Evolutionary conservation across 305 asterid species (phyloP).

Genomic region (Lippia alba): DNA sequence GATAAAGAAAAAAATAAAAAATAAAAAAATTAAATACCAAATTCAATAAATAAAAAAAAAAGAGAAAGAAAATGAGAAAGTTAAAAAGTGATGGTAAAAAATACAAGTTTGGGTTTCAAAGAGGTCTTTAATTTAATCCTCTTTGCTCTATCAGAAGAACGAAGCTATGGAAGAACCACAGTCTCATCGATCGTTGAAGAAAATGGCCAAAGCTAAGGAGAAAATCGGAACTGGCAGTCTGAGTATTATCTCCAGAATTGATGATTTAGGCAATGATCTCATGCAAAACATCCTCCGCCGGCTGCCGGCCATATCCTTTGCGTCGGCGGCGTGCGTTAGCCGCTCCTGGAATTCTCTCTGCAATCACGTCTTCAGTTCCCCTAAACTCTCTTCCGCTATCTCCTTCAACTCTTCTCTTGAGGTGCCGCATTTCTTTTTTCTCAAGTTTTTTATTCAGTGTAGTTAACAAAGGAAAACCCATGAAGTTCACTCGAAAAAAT

Average conservation of each 20-base stretch:
- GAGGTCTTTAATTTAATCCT: too few species aligned
- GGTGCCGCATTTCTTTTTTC: slow-evolving; percentile 35
- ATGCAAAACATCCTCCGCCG: slow-evolving; percentile 59
- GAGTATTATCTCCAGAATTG: slow-evolving; percentile 38
- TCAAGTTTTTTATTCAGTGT: background rate
- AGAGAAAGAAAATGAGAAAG: too few species aligned
- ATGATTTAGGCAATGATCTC: slow-evolving; percentile 68
- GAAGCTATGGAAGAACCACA: slow-evolving; percentile 39
- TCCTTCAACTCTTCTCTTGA: slow-evolving; percentile 62
- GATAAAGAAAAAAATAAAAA: too few species aligned
- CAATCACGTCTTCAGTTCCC: slow-evolving; percentile 61
- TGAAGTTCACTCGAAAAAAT: slow-evolving; percentile 8
- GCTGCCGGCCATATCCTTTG: slow-evolving; percentile 70
- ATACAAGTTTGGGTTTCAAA: too few species aligned
- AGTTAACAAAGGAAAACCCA: slow-evolving; percentile 2
- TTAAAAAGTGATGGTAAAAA: too few species aligned
- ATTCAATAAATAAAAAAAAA: too few species aligned
- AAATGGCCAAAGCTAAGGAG: slow-evolving; percentile 36
- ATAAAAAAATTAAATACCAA: too few species aligned
- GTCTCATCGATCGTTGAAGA: slow-evolving; percentile 37
- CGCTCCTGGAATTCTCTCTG: slow-evolving; percentile 73
- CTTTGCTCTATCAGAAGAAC: too few species aligned
- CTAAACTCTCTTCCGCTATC: slow-evolving; percentile 69
- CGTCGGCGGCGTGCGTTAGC: slow-evolving; percentile 82
- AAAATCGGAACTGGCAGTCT: slow-evolving; percentile 6